Evolutionary conservation across 148 eudicot species (phyloP).

Genomic region (Linanthus parryae): DNA sequence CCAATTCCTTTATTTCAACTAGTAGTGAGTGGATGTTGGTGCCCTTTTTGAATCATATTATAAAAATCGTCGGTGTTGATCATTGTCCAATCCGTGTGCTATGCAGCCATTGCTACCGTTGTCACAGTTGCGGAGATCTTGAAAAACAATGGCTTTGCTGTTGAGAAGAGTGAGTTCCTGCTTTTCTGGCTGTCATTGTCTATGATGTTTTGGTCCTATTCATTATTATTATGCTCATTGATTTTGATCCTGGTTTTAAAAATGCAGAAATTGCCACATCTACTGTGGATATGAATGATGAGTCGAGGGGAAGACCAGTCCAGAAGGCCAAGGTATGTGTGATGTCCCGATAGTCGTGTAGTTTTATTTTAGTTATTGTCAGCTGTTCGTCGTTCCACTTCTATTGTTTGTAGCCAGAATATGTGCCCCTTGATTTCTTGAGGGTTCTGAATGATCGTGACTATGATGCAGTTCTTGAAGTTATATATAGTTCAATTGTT

Average conservation of each 20-base stretch:
- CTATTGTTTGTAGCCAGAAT: neutral
- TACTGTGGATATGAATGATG: conserved; percentile 64
- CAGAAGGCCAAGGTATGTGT: conserved; percentile 67
- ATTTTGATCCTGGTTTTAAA: neutral
- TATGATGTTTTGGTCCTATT: neutral
- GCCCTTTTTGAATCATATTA: no score
- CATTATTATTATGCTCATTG: neutral
- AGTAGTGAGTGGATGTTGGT: neutral
- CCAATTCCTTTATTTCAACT: no score
- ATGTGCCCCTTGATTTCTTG: neutral
- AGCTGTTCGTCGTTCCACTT: neutral
- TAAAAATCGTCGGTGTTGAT: neutral
- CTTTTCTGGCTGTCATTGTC: conserved; percentile 1
- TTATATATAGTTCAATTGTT: neutral
- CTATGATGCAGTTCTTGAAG: neutral
- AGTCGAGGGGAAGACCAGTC: conserved; percentile 56
- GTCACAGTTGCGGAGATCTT: conserved; percentile 73
- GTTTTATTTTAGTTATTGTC: neutral
- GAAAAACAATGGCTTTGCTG: conserved; percentile 69
- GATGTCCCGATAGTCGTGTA: neutral
- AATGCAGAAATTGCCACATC: conserved; percentile 60
- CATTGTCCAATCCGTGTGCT: neutral
- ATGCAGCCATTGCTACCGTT: conserved; percentile 81
- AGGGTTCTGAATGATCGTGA: neutral
- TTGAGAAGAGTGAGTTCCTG: conserved; percentile 62